These are phyloP conservation scores for Ganoderma lucidum DNA, from an alignment of 1,284 basidiomycete species.

Conservation along the genomic window DNA sequence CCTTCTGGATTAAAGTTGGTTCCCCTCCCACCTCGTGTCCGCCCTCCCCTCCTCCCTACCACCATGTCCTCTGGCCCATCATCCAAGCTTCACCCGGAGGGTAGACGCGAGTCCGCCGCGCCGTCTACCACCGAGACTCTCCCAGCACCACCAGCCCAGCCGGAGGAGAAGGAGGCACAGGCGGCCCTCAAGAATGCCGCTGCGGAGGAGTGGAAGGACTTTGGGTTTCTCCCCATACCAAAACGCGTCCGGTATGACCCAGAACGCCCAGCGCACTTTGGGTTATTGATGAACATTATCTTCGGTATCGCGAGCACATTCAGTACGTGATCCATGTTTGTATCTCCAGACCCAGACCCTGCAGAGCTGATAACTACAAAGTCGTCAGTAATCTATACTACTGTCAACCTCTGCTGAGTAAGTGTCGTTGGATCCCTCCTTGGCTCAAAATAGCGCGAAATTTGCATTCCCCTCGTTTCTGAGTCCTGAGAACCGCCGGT, in stretches of 20 bases:
- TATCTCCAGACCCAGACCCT: not conserved
- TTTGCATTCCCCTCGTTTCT: not conserved
- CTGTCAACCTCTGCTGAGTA: slow-evolving; percentile 75
- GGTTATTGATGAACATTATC: slow-evolving; percentile 62
- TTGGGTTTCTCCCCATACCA: slow-evolving; percentile 76
- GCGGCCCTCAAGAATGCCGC: not conserved
- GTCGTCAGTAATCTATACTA: slow-evolving; percentile 73
- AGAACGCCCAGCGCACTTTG: slow-evolving; percentile 64
- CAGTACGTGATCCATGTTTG: slow-evolving; percentile 41
- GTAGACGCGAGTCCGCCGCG: slow-evolving; percentile 1
- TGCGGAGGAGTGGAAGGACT: slow-evolving; percentile 46
- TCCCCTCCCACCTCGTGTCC: not conserved
- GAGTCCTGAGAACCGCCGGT: not conserved
- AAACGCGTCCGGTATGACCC: slow-evolving; percentile 66
- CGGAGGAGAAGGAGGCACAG: not conserved
- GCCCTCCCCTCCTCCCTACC: not conserved
- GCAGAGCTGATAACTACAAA: not conserved
- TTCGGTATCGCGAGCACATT: slow-evolving; percentile 78
- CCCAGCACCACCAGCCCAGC: slow-evolving; percentile 2
- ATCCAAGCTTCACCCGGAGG: not conserved
- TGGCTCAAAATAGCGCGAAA: not conserved
- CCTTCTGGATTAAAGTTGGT: not conserved
- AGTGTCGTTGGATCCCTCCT: slow-evolving; percentile 27
- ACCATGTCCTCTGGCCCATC: slow-evolving; percentile 3
- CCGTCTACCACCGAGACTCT: slow-evolving; percentile 17